These are phyloP conservation scores for Cyberlindnera petersonii DNA, from an alignment of 805 yeast species.

Conservation along the genomic window DNA sequence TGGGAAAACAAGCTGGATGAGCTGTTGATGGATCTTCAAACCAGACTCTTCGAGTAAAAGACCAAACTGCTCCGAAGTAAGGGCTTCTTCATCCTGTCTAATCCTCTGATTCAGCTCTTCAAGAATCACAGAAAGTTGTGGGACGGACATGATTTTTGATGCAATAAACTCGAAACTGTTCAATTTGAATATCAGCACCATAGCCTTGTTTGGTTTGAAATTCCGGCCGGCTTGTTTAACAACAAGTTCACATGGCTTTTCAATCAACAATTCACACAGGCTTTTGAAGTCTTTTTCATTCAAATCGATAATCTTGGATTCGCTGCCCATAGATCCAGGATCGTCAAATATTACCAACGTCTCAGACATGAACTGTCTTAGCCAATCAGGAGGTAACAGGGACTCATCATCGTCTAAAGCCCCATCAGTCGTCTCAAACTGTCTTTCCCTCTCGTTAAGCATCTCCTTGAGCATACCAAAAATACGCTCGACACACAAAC, in stretches of 20 bases:
- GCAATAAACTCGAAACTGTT: constrained; percentile 60
- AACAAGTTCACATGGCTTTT: constrained; percentile 33
- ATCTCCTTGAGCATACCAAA: constrained; percentile 37
- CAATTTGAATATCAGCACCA: constrained; percentile 40
- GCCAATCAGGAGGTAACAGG: constrained; percentile 81
- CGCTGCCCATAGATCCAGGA: background rate
- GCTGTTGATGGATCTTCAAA: constrained; percentile 54
- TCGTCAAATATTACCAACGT: constrained; percentile 46
- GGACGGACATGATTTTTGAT: constrained; percentile 47
- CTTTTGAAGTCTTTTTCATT: constrained; percentile 32
- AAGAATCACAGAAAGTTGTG: constrained; percentile 34
- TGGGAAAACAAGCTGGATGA: constrained; percentile 71
- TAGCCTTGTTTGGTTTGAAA: constrained; percentile 18
- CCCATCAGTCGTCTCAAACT: constrained; percentile 29
- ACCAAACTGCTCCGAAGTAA: constrained; percentile 44
- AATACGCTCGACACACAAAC: constrained; percentile 36
- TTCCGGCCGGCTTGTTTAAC: constrained; percentile 27
- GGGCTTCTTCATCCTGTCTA: constrained; percentile 32
- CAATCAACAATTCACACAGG: constrained; percentile 41
- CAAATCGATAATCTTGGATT: constrained; percentile 37
- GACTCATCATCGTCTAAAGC: constrained; percentile 41
- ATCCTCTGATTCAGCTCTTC: constrained; percentile 33
- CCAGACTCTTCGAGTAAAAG: constrained; percentile 49
- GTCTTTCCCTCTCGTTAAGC: constrained; percentile 15
- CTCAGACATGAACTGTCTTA: constrained; percentile 59